These are phyloP conservation scores for Postia placenta DNA, from an alignment of 768 basidiomycete species.

Conservation along the genomic window DNA sequence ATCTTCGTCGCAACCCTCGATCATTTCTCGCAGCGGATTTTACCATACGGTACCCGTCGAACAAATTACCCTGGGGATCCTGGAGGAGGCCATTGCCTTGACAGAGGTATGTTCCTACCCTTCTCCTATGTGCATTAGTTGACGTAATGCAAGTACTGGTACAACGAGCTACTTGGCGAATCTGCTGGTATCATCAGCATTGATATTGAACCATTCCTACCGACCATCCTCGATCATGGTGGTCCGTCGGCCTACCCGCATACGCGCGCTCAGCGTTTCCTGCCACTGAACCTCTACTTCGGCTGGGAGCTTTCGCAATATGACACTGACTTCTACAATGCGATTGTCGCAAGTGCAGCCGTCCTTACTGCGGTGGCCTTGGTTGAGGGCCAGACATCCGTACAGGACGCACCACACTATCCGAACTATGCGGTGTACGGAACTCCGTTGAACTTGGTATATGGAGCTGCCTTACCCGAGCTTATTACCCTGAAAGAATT, in stretches of 20 bases:
- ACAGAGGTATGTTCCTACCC: slow-evolving; percentile 25
- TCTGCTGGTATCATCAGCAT: slow-evolving; percentile 35
- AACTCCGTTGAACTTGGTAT: slow-evolving; percentile 45
- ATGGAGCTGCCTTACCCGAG: slow-evolving; percentile 40
- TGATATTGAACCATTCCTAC: slow-evolving; percentile 46
- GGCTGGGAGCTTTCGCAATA: slow-evolving; percentile 39
- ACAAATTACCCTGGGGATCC: slow-evolving; percentile 28
- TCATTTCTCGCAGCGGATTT: slow-evolving; percentile 7
- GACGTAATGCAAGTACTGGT: slow-evolving; percentile 38
- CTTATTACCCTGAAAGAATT: slow-evolving; percentile 34
- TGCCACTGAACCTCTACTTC: slow-evolving; percentile 39
- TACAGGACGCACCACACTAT: slow-evolving; percentile 38
- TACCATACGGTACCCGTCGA: slow-evolving; percentile 39
- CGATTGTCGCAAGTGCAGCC: slow-evolving; percentile 32
- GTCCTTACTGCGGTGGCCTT: slow-evolving; percentile 34
- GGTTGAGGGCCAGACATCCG: slow-evolving; percentile 31
- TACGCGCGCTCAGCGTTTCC: slow-evolving; percentile 29
- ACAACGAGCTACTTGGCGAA: slow-evolving; percentile 26
- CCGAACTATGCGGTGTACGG: slow-evolving; percentile 53
- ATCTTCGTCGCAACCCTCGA: not conserved
- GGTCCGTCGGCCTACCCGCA: slow-evolving; percentile 40
- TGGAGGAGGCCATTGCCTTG: slow-evolving; percentile 40
- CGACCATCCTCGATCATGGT: slow-evolving; percentile 33
- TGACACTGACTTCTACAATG: slow-evolving; percentile 29
- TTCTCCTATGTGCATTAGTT: slow-evolving; percentile 12